Base-by-base conservation (phyloP, 176 grass and related monocot species). In the Phragmites australis region DNA sequence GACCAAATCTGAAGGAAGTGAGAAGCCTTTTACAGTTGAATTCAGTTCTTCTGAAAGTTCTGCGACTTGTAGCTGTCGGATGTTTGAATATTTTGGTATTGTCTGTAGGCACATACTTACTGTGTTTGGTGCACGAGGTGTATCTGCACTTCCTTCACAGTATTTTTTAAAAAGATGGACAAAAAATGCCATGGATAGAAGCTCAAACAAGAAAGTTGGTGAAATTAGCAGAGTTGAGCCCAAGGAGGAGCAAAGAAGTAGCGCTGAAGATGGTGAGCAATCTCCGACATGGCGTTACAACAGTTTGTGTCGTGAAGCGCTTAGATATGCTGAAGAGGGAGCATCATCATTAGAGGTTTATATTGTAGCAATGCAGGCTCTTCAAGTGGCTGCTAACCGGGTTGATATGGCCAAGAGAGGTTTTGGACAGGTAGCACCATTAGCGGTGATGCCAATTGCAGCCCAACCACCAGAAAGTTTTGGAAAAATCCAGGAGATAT, bases 271-370 rank as follows among this genome's bases (percentile, higher is more conserved):
- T 81, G 65, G 67, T 21, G 71, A 82, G 40, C 83, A 89, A 49
- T 89, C 83, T 76, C 72, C 12, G 22, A 85, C 83, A 10, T 91
- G 81, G 89, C 84, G 80, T 42, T 87, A 87, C 84, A 91, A 91
- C 59, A 91, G 34, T 77, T 88, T 91, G 51, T 81, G 42, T 76
- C 70, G 81, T 39, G 89, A 88, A 85, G 89, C 85, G 21, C 77
- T 88, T 81, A 81, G 85, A 53, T 91, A 77, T 78, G 89, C 89
- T 81, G 89, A 81, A 80, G 89, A 91, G 61, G 89, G 89, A 65
- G 65, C 89, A 45, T 81, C 89, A 72, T 91, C 89, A 42, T 40
- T 60, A 77, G 89, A 87, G 6, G 51, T 91, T 81, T 91, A 91
- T 76, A 25, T 77, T 73, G 89, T 88, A 56, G 89, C 89, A 27